Evolutionary conservation across 441 rosid species (phyloP).

Genomic region (Corymbia calophylla): DNA sequence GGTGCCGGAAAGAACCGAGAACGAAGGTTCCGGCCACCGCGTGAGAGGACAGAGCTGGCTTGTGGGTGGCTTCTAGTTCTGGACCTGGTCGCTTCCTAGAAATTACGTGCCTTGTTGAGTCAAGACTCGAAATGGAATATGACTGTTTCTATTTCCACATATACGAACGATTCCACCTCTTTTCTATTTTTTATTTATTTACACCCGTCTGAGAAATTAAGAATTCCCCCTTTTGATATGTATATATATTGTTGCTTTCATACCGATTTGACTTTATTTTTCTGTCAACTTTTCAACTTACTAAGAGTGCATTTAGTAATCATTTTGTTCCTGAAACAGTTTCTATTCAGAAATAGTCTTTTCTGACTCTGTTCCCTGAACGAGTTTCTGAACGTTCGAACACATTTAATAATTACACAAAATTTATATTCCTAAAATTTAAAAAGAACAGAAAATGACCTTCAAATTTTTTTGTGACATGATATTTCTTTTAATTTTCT

Average conservation of each 20-base stretch:
- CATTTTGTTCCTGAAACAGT: no score
- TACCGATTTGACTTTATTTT: neutral
- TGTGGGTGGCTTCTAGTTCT: neutral
- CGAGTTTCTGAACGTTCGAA: no score
- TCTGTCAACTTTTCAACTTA: rapidly evolving
- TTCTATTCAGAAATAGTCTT: no score
- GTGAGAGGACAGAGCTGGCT: neutral
- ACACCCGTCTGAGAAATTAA: neutral
- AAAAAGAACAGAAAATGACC: no score
- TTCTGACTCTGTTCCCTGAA: no score
- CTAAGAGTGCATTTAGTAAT: neutral
- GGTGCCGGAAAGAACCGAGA: neutral
- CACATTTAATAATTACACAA: no score
- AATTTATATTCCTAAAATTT: no score
- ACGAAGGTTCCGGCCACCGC: neutral
- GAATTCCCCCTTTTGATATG: no score
- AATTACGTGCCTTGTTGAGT: neutral
- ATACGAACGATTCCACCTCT: neutral
- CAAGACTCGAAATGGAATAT: neutral
- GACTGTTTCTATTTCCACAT: neutral
- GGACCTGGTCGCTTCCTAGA: neutral
- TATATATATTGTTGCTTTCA: neutral
- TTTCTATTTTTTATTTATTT: neutral
- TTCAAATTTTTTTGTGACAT: no score
- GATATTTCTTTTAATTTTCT: no score